Conservation (phyloP, 345 rosid genomes). For the Bruguiera parviflora region DNA sequence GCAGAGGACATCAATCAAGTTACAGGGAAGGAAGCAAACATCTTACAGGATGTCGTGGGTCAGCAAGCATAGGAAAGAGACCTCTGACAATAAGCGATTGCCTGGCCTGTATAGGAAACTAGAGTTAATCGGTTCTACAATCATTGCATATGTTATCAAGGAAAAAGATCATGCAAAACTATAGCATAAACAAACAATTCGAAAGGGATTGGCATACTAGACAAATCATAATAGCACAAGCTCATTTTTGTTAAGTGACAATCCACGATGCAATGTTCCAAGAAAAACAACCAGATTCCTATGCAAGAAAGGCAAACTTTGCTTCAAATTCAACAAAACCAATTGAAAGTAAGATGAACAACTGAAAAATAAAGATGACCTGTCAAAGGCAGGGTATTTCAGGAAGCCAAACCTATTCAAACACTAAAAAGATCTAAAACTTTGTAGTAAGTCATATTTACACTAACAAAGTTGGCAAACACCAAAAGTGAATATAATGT, state of each 20-base stretch:
- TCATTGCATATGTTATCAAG: not conserved
- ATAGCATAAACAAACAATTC: not conserved
- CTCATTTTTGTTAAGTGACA: not conserved
- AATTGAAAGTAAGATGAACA: too few relatives aligned
- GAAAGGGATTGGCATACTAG: not conserved
- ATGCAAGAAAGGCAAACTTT: too few relatives aligned
- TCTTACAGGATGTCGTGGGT: slow-evolving; percentile 80
- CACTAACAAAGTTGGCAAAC: too few relatives aligned
- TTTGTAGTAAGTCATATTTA: too few relatives aligned
- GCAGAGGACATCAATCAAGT: not conserved
- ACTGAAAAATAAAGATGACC: too few relatives aligned
- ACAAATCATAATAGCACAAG: not conserved
- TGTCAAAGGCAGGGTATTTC: too few relatives aligned
- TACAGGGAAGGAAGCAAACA: not conserved
- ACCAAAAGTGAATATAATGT: too few relatives aligned
- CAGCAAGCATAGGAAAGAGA: slow-evolving; percentile 88
- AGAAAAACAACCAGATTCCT: not conserved
- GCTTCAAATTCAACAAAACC: too few relatives aligned
- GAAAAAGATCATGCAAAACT: not conserved
- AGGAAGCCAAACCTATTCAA: too few relatives aligned
- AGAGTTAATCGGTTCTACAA: not conserved
- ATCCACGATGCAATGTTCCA: not conserved
- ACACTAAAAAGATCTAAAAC: too few relatives aligned
- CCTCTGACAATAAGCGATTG: slow-evolving; percentile 83
- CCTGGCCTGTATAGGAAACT: slow-evolving; percentile 50